Percentiles rank a stretch among this genome's conserved stretches.
Evolutionary conservation across 1,139 yeast species (phyloP).

Genomic region (Scheffersomyces titani): DNA sequence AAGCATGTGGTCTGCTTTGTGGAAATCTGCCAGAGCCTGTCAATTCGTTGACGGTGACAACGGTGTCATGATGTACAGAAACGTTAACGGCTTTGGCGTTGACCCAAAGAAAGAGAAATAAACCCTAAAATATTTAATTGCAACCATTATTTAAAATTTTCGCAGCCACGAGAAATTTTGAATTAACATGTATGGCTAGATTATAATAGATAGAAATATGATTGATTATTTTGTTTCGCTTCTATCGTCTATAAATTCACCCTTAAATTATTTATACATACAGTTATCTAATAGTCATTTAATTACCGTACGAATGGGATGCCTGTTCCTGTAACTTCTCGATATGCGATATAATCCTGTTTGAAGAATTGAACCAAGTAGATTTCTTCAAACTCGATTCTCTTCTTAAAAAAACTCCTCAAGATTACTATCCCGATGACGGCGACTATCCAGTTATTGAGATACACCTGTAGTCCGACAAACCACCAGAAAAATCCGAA

Average conservation of each 20-base stretch:
- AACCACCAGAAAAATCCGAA: slow-evolving; percentile 95
- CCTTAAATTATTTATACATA: background rate
- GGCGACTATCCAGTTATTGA: slow-evolving; percentile 56
- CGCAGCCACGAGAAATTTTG: background rate
- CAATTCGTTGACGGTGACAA: slow-evolving; percentile 83
- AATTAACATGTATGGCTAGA: background rate
- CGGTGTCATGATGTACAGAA: slow-evolving; percentile 79
- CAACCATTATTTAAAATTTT: background rate
- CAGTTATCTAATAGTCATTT: background rate
- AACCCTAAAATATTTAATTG: background rate
- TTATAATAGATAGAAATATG: background rate
- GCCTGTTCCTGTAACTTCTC: slow-evolving; percentile 48
- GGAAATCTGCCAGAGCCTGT: slow-evolving; percentile 72
- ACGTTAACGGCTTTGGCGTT: slow-evolving; percentile 52
- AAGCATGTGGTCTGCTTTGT: slow-evolving; percentile 71
- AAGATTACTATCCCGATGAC: slow-evolving; percentile 48
- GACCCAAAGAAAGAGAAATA: slow-evolving; percentile 27
- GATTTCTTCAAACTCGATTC: slow-evolving; percentile 73
- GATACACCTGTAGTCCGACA: slow-evolving; percentile 72
- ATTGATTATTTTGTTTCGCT: background rate
- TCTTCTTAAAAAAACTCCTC: slow-evolving; percentile 63
- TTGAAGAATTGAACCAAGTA: slow-evolving; percentile 71
- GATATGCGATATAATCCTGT: slow-evolving; percentile 57
- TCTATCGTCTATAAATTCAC: background rate
- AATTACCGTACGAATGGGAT: slow-evolving; percentile 58